Base-by-base conservation (phyloP, 176 grass and related monocot species). In the Elymus sibiricus region DNA sequence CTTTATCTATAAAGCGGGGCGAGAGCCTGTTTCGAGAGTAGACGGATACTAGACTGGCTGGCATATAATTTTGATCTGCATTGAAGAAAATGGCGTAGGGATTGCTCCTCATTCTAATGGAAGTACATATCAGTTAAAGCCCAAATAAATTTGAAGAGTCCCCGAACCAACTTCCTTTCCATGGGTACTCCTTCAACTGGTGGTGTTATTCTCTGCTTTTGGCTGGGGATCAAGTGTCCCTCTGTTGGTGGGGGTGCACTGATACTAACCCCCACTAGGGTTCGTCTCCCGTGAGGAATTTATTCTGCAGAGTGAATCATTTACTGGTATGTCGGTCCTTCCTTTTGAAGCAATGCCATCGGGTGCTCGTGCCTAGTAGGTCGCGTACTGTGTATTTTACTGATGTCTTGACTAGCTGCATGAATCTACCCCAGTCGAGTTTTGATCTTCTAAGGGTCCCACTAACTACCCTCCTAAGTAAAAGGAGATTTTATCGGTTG, bases 361-460 rank as follows among this genome's bases (percentile, higher is more conserved):
- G 26, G 16, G 9, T 74, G 25, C 43, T 75, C 16, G 71, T 74
- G 71, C 42, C 11, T 74, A 15, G 24, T 74, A 28, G 71, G 71
- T 43, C 4, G 71, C 47, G 58, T 56, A 46, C 66, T 73, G 7
- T 47, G n/a, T 65, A 21, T 74, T 63, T 68, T 21, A 27, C 15
- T 17, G n/a, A 28, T 80, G 21, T 47, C 21, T 68, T 68, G 46
- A n/a, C 34, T 71, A 19, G 22, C 64, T 70, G 5, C 59, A 60
- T 87, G 24, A 79, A 55, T 84, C 19, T 68, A 65, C 55, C 26
- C 64, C 15, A 24, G 28, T 63, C 83, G 40, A 71, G 37, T 76
- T 29, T 61, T 70, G 4, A n/a, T 76, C 19, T 82, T 19, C 32
- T 12, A 69, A 10, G 14, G 69, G 39, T 78, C 7, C 56, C 9